These are phyloP conservation scores for Coemansia sp. DNA, from an alignment of 192 early-diverging fungal species.

Conservation along the genomic window DNA sequence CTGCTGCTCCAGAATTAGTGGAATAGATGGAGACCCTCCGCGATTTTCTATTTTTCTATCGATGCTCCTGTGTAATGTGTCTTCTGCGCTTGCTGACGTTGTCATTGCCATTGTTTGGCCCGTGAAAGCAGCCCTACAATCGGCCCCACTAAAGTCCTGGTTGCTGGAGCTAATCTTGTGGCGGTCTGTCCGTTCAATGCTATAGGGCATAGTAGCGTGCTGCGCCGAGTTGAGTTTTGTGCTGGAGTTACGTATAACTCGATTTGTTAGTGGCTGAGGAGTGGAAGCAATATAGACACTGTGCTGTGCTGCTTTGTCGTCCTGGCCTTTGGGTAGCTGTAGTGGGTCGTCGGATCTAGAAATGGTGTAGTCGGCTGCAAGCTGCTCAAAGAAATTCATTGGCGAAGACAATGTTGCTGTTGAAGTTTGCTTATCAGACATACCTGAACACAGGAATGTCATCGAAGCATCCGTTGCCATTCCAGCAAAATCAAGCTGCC, in stretches of 20 bases:
- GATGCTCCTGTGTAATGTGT: no score
- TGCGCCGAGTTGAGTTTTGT: slow-evolving; percentile 17
- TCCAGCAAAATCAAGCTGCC: slow-evolving; percentile 35
- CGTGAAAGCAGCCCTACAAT: no score
- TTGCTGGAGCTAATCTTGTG: slow-evolving; percentile 5
- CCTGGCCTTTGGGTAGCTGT: not conserved
- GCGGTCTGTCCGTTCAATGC: slow-evolving; percentile 22
- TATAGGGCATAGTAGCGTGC: slow-evolving; percentile 26
- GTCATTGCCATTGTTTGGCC: not conserved
- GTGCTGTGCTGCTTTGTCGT: not conserved
- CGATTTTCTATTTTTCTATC: not conserved
- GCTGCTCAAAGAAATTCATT: slow-evolving; percentile 24
- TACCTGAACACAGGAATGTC: slow-evolving; percentile 3
- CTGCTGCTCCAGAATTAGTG: slow-evolving; percentile 37
- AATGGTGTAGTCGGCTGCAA: slow-evolving; percentile 22
- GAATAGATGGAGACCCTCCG: slow-evolving; percentile 33
- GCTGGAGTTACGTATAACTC: slow-evolving; percentile 30
- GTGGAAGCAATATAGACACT: not conserved
- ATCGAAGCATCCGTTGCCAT: slow-evolving; percentile 32
- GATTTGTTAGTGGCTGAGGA: slow-evolving; percentile 18
- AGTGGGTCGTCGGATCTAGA: slow-evolving; percentile 8
- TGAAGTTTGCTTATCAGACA: not conserved
- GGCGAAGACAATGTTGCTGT: not conserved
- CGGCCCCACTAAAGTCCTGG: no score
- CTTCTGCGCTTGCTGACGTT: slow-evolving; percentile 20